Percentiles rank a stretch among this genome's conserved stretches.
Evolutionary conservation across 176 grass and related monocot species (phyloP).

Genomic region (Cenchrus fungigraminus): DNA sequence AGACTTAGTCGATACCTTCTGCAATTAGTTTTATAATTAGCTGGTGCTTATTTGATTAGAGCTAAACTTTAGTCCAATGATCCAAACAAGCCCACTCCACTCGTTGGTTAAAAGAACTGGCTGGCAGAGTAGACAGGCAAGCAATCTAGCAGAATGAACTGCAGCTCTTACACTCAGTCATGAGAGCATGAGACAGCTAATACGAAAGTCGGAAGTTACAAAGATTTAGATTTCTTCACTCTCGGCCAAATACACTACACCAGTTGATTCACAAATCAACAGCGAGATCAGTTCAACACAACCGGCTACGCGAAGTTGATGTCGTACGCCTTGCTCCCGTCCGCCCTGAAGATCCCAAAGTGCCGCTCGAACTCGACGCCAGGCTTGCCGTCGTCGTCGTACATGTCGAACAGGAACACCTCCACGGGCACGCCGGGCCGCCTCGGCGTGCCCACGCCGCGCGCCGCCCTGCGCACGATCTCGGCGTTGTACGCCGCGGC

Average conservation of each 20-base stretch:
- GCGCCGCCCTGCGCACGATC: constrained; percentile 48
- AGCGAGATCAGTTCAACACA: too few relatives aligned
- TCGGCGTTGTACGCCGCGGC: constrained; percentile 60
- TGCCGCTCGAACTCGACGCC: constrained; percentile 66
- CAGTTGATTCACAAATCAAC: constrained; percentile 24
- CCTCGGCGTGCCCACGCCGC: constrained; percentile 54
- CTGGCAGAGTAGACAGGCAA: neutral
- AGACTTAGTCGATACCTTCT: too few relatives aligned
- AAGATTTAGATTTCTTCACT: neutral
- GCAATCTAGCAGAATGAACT: neutral
- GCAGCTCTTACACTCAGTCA: neutral
- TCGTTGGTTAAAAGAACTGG: neutral
- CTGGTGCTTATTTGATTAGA: too few relatives aligned
- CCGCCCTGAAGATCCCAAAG: constrained; percentile 64
- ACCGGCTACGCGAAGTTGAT: constrained; percentile 44
- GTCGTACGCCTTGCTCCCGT: constrained; percentile 58
- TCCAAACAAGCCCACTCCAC: too few relatives aligned
- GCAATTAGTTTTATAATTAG: too few relatives aligned
- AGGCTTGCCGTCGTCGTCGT: constrained; percentile 66
- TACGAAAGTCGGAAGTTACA: neutral
- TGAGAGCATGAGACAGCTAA: neutral
- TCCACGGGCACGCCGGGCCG: constrained; percentile 53
- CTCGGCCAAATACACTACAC: neutral
- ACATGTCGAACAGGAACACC: constrained; percentile 76
- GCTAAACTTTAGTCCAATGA: too few relatives aligned